Evolutionary conservation across 768 basidiomycete species (phyloP).

Genomic region (Panus rudis): DNA sequence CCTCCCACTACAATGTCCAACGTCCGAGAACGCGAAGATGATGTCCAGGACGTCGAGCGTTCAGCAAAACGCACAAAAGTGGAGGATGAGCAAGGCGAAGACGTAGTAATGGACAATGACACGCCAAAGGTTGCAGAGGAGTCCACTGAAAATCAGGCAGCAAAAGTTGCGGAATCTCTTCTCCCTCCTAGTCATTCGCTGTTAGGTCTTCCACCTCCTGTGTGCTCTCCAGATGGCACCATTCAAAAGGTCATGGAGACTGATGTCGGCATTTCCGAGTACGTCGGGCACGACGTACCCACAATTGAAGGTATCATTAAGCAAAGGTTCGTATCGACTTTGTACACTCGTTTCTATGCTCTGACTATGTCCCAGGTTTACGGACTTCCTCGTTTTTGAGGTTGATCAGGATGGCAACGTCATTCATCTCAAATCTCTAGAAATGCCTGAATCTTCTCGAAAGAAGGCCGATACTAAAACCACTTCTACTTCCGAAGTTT

Average conservation of each 20-base stretch:
- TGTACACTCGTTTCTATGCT: background rate
- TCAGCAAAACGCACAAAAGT: constrained; percentile 33
- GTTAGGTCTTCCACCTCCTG: constrained; percentile 50
- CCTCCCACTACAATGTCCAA: constrained; percentile 10
- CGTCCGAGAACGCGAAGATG: constrained; percentile 18
- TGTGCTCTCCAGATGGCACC: constrained; percentile 39
- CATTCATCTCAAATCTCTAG: constrained; percentile 73
- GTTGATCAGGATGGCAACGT: constrained; percentile 77
- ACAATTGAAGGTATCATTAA: constrained; percentile 92
- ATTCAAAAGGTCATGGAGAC: constrained; percentile 60
- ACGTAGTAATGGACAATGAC: constrained; percentile 11
- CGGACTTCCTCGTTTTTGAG: constrained; percentile 94
- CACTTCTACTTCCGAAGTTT: constrained; percentile 13
- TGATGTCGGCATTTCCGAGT: constrained; percentile 89
- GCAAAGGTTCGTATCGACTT: constrained; percentile 59
- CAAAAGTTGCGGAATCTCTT: constrained; percentile 15
- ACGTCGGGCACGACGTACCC: constrained; percentile 61
- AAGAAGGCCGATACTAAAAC: constrained; percentile 22
- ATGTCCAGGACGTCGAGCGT: constrained; percentile 16
- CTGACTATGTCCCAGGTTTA: constrained; percentile 55
- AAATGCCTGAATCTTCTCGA: constrained; percentile 52
- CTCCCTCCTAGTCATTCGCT: constrained; percentile 73
- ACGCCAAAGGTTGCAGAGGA: constrained; percentile 1
- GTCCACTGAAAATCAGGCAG: constrained; percentile 1
- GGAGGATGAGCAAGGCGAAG: constrained; percentile 15